A percentile compares a stretch with the other conserved stretches of the same genome.
These are phyloP conservation scores for Salix exigua DNA, from an alignment of 345 rosid species.

Conservation along the genomic window DNA sequence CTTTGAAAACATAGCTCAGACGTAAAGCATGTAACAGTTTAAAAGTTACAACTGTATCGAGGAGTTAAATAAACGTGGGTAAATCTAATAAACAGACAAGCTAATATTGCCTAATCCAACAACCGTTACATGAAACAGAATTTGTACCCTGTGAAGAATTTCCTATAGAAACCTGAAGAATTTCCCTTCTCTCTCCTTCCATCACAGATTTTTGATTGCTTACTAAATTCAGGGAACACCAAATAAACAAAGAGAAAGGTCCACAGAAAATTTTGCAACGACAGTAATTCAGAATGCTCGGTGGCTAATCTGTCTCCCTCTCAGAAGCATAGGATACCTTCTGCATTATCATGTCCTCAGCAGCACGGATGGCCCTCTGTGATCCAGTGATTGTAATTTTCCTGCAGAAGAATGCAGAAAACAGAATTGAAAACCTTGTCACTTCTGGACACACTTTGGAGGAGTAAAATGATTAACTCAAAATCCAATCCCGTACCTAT, in stretches of 20 bases:
- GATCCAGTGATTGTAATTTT: slow-evolving; percentile 93
- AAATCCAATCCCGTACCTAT: slow-evolving; percentile 50
- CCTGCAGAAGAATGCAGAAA: slow-evolving; percentile 41
- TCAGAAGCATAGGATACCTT: slow-evolving; percentile 85
- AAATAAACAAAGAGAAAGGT: slow-evolving; percentile 10
- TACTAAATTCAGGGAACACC: slow-evolving; percentile 11
- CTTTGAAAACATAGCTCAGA: background rate
- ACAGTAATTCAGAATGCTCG: slow-evolving; percentile 13
- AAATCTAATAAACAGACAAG: slow-evolving; percentile 13
- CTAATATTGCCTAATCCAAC: slow-evolving; percentile 13
- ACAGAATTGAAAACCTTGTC: background rate
- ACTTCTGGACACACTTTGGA: background rate
- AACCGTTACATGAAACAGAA: slow-evolving; percentile 7
- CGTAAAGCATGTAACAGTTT: slow-evolving; percentile 4
- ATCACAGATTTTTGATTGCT: slow-evolving; percentile 17
- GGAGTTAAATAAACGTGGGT: slow-evolving; percentile 22
- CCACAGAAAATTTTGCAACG: slow-evolving; percentile 8
- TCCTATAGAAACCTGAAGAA: slow-evolving; percentile 25
- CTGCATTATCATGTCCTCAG: slow-evolving; percentile 91
- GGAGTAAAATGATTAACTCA: background rate
- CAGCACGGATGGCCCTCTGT: slow-evolving; percentile 74
- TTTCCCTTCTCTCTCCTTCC: slow-evolving; percentile 5
- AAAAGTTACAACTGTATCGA: slow-evolving; percentile 26
- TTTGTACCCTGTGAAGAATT: slow-evolving; percentile 19
- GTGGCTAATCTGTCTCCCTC: slow-evolving; percentile 56